These are phyloP conservation scores for Favolaschia claudopus DNA, from an alignment of 768 basidiomycete genomes.

Conservation along the genomic window DNA sequence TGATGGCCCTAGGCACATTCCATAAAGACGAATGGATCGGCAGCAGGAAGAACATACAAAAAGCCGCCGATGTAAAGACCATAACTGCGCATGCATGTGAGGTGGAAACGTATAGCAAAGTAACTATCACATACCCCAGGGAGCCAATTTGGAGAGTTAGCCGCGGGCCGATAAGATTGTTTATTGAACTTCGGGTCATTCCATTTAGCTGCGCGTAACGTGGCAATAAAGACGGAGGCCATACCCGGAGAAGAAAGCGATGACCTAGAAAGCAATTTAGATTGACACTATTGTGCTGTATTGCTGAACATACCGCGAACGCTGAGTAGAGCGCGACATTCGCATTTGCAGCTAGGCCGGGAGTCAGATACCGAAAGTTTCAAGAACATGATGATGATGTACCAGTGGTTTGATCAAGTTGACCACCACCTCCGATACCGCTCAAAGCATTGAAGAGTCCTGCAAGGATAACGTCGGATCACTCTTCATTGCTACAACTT, in stretches of 20 bases:
- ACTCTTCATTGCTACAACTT: neutral
- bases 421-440: conserved; percentile 83
- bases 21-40: conserved; percentile 2
- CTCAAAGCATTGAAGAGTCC: conserved; percentile 84
- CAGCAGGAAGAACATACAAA: conserved; percentile 54
- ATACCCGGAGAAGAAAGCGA: conserved; percentile 72
- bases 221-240: neutral
- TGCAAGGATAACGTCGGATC: conserved; percentile 30
- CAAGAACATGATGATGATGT: neutral
- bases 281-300: too few relatives aligned
- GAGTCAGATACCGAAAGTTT: neutral
- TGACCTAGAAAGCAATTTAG: conserved; percentile 44
- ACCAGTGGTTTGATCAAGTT: conserved; percentile 67
- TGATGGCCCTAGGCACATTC: conserved; percentile 74
- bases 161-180: conserved; percentile 82
- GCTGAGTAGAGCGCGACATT: conserved; percentile 72
- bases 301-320: conserved; percentile 49
- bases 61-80: conserved; percentile 74
- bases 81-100: conserved; percentile 9
- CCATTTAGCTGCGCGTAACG: neutral
- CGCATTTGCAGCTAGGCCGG: conserved; percentile 61
- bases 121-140: conserved; percentile 62
- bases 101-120: neutral
- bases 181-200: conserved; percentile 61
- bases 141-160: conserved; percentile 79